Evolutionary conservation across 345 rosid species (phyloP).

Genomic region (Viola odorata): DNA sequence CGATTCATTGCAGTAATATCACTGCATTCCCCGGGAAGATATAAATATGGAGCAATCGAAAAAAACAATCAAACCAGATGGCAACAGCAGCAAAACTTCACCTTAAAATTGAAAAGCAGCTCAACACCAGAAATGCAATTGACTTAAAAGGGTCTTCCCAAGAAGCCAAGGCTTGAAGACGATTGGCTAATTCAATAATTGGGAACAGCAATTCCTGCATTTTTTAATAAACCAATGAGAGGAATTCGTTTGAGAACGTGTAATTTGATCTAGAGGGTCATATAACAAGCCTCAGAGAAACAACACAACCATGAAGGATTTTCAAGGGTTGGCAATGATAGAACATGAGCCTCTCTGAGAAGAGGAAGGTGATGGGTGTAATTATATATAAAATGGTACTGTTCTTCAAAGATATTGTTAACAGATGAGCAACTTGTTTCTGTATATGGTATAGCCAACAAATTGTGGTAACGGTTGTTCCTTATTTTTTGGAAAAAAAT

Average conservation of each 20-base stretch:
- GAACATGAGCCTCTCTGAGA: too few relatives aligned
- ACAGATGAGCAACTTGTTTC: too few relatives aligned
- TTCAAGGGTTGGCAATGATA: too few relatives aligned
- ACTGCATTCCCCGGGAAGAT: background rate
- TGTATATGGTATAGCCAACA: too few relatives aligned
- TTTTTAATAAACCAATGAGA: background rate
- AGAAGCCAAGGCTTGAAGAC: conserved; percentile 47
- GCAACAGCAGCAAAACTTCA: background rate
- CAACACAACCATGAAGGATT: too few relatives aligned
- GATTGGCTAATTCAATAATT: conserved; percentile 39
- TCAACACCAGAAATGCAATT: conserved; percentile 43
- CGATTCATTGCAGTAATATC: background rate
- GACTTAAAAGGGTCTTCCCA: conserved; percentile 78
- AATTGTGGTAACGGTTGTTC: background rate
- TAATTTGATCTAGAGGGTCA: background rate
- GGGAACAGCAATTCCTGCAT: conserved; percentile 77
- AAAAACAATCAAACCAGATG: background rate
- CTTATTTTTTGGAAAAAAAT: background rate
- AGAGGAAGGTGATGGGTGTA: too few relatives aligned
- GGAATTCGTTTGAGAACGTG: background rate
- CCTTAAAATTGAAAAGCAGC: conserved; percentile 39
- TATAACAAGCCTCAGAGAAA: background rate
- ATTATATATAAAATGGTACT: too few relatives aligned
- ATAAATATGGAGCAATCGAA: background rate
- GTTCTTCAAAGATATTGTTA: too few relatives aligned